Percentiles rank a stretch among this genome's conserved stretches.
Evolutionary conservation across 208 protist genomes (phyloP).

Genomic region (Trypanosoma avium): DNA sequence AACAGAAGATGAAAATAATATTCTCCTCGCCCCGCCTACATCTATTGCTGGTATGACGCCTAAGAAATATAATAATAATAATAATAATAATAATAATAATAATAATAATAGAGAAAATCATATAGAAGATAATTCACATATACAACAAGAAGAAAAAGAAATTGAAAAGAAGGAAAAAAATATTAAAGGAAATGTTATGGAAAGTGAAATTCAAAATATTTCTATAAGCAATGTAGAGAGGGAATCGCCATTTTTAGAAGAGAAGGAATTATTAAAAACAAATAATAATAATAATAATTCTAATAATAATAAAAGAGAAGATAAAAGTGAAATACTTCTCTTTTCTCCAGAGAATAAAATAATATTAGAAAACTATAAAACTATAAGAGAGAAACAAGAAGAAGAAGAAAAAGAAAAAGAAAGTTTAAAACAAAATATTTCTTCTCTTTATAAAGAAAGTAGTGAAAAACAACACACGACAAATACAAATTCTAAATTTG

Average conservation of each 20-base stretch:
- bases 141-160: conserved; percentile 11
- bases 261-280: not conserved
- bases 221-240: not conserved
- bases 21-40: not conserved
- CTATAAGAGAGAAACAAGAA: too few relatives aligned
- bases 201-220: not conserved
- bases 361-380: too few relatives aligned
- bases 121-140: too few relatives aligned
- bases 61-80: not conserved
- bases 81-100: not conserved
- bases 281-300: too few relatives aligned
- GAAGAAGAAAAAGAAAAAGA: too few relatives aligned
- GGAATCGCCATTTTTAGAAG: not conserved
- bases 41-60: conserved; percentile 3
- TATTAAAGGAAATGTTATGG: not conserved
- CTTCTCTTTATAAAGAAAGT: too few relatives aligned
- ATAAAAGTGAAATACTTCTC: too few relatives aligned
- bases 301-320: too few relatives aligned
- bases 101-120: not conserved
- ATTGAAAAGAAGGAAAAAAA: not conserved
- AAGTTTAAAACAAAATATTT: too few relatives aligned
- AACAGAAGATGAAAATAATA: not conserved
- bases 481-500: too few relatives aligned
- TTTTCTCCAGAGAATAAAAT: too few relatives aligned
- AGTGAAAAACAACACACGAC: too few relatives aligned